These are phyloP conservation scores for Silybum marianum DNA, from an alignment of 129 eudicot species.

Conservation along the genomic window DNA sequence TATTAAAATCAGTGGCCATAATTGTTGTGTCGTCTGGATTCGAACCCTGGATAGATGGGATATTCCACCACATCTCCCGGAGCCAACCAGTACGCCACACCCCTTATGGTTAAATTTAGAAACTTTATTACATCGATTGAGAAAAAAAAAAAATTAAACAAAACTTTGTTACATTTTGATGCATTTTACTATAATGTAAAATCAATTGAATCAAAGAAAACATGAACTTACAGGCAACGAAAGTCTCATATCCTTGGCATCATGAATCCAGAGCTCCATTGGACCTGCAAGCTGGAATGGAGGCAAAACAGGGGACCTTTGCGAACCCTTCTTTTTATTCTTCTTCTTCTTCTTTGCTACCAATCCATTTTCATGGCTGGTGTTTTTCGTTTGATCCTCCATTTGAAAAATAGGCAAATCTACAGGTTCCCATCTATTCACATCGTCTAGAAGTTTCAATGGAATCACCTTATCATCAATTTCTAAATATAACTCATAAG, in stretches of 20 bases:
- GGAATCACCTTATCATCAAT: conserved; percentile 76
- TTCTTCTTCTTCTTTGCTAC: conserved; percentile 44
- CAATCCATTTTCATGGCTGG: conserved; percentile 52
- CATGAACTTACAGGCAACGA: conserved; percentile 76
- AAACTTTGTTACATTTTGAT: neutral
- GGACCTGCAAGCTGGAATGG: conserved; percentile 98
- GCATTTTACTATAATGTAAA: neutral
- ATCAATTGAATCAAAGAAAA: neutral
- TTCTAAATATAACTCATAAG: conserved; percentile 90
- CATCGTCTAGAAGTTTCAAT: conserved; percentile 83
- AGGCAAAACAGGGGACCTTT: conserved; percentile 64
- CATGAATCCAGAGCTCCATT: conserved; percentile 97
- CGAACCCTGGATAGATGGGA: no score
- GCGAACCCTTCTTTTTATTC: conserved; percentile 23
- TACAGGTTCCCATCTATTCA: conserved; percentile 81
- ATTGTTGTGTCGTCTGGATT: no score
- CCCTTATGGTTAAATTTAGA: no score
- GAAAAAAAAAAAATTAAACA: neutral
- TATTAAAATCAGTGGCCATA: no score
- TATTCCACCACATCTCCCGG: no score
- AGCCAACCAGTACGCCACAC: no score
- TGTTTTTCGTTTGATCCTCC: conserved; percentile 41
- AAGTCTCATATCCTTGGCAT: conserved; percentile 87
- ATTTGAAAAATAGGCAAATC: conserved; percentile 77
- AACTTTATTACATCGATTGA: neutral